Base-by-base conservation (phyloP, 768 basidiomycete species). In the Kwoniella europaea region DNA sequence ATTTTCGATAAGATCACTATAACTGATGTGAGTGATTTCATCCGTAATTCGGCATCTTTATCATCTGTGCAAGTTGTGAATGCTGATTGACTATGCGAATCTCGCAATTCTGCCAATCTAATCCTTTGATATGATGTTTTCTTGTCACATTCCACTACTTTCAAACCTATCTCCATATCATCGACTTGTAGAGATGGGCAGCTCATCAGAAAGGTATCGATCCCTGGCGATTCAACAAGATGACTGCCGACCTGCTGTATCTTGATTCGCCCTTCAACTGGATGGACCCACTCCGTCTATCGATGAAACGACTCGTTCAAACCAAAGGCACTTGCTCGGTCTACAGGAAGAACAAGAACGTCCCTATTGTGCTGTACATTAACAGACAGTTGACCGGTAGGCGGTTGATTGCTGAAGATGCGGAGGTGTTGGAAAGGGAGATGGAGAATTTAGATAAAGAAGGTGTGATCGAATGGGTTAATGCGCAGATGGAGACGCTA, bases 321-420 rank as follows among this genome's bases (percentile, higher is more conserved):
- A 63, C 72, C 16, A 60, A 65, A 50, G 69, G 73, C 22, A 55
- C 54, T n/a, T 76, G 75, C 22, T 59, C 64, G n/a, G 59, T 72
- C 3, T 62, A 76, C 18, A 46, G 74, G 44, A 46, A 70, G 35
- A 67, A 68, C n/a, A 43, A 55, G 9, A 63, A 65, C 44, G 67
- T 76, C 2, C 79, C 79, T 5, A 66, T 80, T 16, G 76, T 80
- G 24, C 67, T 76, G 7, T 80, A 80, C 61, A 72, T 80, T 57
- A 77, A 77, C 44, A 52, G 79, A 55, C 79, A 80, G 65, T 29
- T 65, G 58, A 74, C 75, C 2, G 72, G 68, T 7, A 63, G 77
- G 24, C 64, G 76, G 27, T 57, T 80, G 46, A 46, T 61, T 10
- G 57, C 53, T 2, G 61, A 63, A 35, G 75, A 78, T 65, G 69